A percentile compares a stretch with the other conserved stretches of the same genome.
These are phyloP conservation scores for Thraustochytrium striatum DNA, from an alignment of 352 stramenopile genomes.

Conservation along the genomic window DNA sequence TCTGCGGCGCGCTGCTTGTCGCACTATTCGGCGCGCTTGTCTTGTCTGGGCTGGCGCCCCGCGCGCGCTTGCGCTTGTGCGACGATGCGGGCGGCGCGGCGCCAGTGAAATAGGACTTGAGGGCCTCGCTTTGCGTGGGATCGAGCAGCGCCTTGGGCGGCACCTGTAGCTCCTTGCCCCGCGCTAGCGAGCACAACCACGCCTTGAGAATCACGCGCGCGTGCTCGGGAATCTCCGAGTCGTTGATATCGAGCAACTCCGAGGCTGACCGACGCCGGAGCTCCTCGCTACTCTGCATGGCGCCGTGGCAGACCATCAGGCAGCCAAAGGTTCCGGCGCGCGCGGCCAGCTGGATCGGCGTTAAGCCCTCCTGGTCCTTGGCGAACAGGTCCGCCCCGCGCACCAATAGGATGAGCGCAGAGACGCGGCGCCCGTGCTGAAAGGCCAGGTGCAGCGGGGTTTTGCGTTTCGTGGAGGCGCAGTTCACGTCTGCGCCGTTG, in stretches of 20 bases:
- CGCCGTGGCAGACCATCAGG: slow-evolving; percentile 8
- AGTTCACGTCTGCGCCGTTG: not conserved
- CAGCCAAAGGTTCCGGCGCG: not conserved
- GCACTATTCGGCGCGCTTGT: no score
- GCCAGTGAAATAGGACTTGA: no score
- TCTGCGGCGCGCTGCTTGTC: no score
- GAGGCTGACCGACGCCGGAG: no score
- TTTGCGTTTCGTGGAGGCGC: slow-evolving; percentile 21
- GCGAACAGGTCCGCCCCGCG: not conserved
- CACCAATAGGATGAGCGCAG: not conserved
- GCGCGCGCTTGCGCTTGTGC: no score
- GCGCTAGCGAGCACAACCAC: no score
- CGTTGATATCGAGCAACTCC: not conserved
- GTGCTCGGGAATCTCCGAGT: not conserved
- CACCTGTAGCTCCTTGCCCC: no score
- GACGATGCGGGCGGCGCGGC: no score
- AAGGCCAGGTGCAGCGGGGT: slow-evolving; percentile 22
- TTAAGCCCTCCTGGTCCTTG: not conserved
- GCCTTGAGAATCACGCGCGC: not conserved
- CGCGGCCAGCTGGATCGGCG: slow-evolving; percentile 28
- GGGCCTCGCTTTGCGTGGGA: no score
- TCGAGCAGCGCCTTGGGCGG: no score
- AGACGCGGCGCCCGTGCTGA: slow-evolving; percentile 2
- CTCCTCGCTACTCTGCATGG: not conserved
- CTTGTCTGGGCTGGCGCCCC: no score